Conservation (phyloP, 495 filamentous ascomycete species). For the Neurospora sublineolata region DNA sequence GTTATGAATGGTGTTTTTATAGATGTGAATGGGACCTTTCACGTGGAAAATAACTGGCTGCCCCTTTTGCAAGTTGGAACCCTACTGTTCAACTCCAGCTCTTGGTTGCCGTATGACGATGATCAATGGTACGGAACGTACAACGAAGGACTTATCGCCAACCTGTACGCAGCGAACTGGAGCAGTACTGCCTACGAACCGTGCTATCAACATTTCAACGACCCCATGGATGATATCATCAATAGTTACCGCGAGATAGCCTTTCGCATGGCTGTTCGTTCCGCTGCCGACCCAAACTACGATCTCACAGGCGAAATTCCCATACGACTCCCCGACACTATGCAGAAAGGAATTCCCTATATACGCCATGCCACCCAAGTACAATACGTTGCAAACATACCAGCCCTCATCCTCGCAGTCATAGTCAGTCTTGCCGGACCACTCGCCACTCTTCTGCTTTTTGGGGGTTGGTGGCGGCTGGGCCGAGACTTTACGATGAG, state of each 20-base stretch:
- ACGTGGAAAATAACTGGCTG: neutral
- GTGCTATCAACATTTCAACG: neutral
- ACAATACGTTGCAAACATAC: neutral
- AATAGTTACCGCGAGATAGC: neutral
- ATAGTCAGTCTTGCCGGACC: neutral
- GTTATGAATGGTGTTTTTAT: no score
- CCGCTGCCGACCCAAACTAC: neutral
- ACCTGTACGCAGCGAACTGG: neutral
- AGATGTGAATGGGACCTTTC: no score
- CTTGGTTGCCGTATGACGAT: neutral
- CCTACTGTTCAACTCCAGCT: neutral
- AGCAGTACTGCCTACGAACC: neutral
- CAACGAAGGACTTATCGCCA: neutral
- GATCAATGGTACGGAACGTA: neutral
- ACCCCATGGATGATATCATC: neutral
- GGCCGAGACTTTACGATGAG: neutral
- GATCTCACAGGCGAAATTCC: neutral
- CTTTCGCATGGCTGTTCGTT: neutral
- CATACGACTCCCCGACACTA: neutral
- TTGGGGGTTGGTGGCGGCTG: neutral
- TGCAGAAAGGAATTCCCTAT: neutral
- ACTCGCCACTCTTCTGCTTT: accelerated
- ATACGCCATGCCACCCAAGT: neutral
- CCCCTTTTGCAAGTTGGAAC: neutral
- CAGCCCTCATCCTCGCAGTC: neutral